These are phyloP conservation scores for Exserohilum rostratum DNA, from an alignment of 2,329 filamentous ascomycete species.

Conservation along the genomic window DNA sequence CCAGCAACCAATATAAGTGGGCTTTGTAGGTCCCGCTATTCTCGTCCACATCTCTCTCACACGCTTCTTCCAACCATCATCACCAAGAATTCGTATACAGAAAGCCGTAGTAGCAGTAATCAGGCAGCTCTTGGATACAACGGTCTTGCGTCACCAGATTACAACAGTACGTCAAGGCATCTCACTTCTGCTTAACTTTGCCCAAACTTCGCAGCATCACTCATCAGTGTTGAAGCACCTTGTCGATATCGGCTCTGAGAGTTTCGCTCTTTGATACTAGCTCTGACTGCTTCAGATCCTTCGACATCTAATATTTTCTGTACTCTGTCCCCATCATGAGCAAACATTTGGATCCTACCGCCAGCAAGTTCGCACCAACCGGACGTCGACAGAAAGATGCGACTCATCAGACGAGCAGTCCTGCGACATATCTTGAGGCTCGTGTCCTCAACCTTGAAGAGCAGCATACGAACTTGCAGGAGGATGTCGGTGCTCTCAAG, in stretches of 20 bases:
- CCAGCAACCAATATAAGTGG: conserved; percentile 3
- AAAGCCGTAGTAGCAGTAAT: neutral
- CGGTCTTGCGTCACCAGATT: neutral
- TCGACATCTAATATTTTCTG: neutral
- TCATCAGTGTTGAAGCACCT: too few relatives aligned
- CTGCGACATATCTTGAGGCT: conserved; percentile 23
- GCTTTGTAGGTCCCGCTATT: neutral
- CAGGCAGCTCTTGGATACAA: neutral
- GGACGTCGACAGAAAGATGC: conserved; percentile 6
- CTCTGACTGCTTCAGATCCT: conserved; percentile 8
- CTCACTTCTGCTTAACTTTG: neutral
- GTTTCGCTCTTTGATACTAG: neutral
- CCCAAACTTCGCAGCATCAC: neutral
- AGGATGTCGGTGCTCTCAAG: conserved; percentile 23
- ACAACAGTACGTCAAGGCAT: neutral
- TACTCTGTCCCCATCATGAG: neutral
- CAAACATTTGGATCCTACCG: conserved; percentile 17
- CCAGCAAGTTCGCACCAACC: conserved; percentile 17
- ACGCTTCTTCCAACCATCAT: neutral
- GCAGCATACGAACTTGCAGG: conserved; percentile 18
- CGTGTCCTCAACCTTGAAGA: conserved; percentile 26
- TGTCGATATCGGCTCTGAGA: neutral
- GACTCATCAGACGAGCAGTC: conserved; percentile 22
- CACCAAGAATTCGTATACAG: neutral
- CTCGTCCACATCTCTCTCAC: neutral